phyloP scores from a whole-genome alignment of 75 land plant genomes.

The Selaginella tamariscina region DNA sequence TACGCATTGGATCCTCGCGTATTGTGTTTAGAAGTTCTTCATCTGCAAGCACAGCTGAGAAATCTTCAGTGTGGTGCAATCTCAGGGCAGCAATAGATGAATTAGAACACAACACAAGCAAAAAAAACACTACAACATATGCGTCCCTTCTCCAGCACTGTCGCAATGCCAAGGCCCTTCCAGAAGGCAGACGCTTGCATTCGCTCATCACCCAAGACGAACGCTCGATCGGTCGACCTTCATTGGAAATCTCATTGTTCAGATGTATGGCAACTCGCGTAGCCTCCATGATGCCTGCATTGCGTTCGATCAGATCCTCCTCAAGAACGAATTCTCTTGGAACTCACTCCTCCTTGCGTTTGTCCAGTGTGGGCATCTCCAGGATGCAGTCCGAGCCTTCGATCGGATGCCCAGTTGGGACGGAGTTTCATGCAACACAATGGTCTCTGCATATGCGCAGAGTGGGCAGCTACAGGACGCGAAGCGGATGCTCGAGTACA shows the following conservation, averaged over 20 bases:
- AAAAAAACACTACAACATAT: not conserved
- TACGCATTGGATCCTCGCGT: too few species aligned
- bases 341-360: not conserved
- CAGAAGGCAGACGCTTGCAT: not conserved
- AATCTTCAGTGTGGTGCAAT: too few species aligned
- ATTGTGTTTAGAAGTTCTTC: too few species aligned
- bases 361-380: not conserved
- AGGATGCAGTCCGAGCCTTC: not conserved
- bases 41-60: too few species aligned
- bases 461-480: not conserved
- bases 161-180: not conserved
- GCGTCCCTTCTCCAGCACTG: not conserved
- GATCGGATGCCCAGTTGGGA: not conserved
- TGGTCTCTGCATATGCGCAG: not conserved
- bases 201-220: not conserved
- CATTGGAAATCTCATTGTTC: not conserved
- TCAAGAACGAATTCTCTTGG: not conserved
- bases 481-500: not conserved
- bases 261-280: not conserved
- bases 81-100: not conserved
- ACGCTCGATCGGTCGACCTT: not conserved
- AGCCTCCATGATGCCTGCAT: not conserved
- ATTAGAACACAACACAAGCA: not conserved
- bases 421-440: not conserved
- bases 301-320: not conserved